phyloP scores from a whole-genome alignment of 2,329 filamentous ascomycete genomes.

The Scedosporium aurantiacum region DNA sequence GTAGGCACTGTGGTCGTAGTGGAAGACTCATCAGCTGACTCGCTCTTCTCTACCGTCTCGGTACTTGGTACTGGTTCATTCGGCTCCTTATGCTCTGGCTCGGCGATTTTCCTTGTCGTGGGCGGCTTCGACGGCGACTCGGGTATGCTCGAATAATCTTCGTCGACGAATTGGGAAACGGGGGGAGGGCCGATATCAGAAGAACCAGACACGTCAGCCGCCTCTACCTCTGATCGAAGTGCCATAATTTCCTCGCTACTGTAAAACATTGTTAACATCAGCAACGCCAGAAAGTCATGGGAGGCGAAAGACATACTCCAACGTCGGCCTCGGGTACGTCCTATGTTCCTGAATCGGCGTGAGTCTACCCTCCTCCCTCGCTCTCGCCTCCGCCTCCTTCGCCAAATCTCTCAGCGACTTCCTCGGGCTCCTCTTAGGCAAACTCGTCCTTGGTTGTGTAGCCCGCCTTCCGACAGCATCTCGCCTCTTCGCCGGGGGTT shows the following conservation, averaged over 20 bases:
- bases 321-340: slow-evolving; percentile 52
- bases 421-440: slow-evolving; percentile 39
- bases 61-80: not conserved
- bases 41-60: not conserved
- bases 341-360: slow-evolving; percentile 63
- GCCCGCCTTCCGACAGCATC: slow-evolving; percentile 27
- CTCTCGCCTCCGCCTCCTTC: slow-evolving; percentile 39
- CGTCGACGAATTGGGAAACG: slow-evolving; percentile 46
- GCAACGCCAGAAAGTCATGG: slow-evolving; percentile 8
- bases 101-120: not conserved
- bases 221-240: slow-evolving; percentile 38
- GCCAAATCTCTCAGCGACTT: slow-evolving; percentile 46
- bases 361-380: slow-evolving; percentile 43
- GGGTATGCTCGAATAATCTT: slow-evolving; percentile 21
- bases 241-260: slow-evolving; percentile 48
- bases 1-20: not conserved
- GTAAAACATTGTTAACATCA: slow-evolving; percentile 16
- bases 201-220: slow-evolving; percentile 42
- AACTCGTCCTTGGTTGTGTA: slow-evolving; percentile 28
- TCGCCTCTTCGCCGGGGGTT: slow-evolving; percentile 42
- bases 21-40: not conserved
- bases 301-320: slow-evolving; percentile 44
- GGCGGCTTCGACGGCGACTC: slow-evolving; percentile 1
- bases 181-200: slow-evolving; percentile 58
- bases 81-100: slow-evolving; percentile 6